phyloP scores from a whole-genome alignment of 2,329 filamentous ascomycete genomes.

The Aspergillus pseudonomiae region DNA sequence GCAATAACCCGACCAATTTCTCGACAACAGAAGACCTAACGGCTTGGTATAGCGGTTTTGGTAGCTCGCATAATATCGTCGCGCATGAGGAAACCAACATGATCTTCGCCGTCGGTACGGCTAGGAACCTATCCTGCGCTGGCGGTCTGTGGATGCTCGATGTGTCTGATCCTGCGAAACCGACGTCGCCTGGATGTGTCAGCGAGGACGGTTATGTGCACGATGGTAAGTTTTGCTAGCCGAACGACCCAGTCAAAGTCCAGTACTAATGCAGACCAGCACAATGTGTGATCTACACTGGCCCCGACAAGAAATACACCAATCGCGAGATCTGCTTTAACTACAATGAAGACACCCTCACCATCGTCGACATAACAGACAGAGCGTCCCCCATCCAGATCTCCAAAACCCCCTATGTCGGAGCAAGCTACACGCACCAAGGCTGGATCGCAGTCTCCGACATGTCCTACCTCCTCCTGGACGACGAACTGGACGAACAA shows the following conservation, averaged over 20 bases:
- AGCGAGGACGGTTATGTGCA: constrained; percentile 25
- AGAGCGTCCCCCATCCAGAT: constrained; percentile 18
- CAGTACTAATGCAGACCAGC: constrained; percentile 11
- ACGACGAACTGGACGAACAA: constrained; percentile 23
- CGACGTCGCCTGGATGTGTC: constrained; percentile 20
- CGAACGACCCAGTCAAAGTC: not conserved
- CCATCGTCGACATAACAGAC: constrained; percentile 23
- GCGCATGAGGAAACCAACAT: constrained; percentile 21
- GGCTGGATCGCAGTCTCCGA: constrained; percentile 19
- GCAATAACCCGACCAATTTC: constrained; percentile 15
- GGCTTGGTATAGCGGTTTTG: constrained; percentile 22
- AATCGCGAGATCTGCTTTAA: constrained; percentile 25
- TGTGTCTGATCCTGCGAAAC: constrained; percentile 21
- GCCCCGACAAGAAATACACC: constrained; percentile 19
- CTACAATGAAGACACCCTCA: constrained; percentile 24
- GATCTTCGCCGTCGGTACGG: constrained; percentile 23
- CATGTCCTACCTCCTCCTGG: constrained; percentile 22
- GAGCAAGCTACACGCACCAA: constrained; percentile 23
- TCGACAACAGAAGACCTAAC: constrained; percentile 14
- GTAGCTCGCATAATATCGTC: constrained; percentile 25
- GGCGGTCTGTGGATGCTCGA: constrained; percentile 25
- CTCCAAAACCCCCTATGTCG: constrained; percentile 23
- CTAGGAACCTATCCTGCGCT: constrained; percentile 16
- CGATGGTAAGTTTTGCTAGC: constrained; percentile 12
- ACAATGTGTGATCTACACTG: constrained; percentile 23